Base-by-base conservation (phyloP, 768 basidiomycete genomes). In the Termitomyces sp. region DNA sequence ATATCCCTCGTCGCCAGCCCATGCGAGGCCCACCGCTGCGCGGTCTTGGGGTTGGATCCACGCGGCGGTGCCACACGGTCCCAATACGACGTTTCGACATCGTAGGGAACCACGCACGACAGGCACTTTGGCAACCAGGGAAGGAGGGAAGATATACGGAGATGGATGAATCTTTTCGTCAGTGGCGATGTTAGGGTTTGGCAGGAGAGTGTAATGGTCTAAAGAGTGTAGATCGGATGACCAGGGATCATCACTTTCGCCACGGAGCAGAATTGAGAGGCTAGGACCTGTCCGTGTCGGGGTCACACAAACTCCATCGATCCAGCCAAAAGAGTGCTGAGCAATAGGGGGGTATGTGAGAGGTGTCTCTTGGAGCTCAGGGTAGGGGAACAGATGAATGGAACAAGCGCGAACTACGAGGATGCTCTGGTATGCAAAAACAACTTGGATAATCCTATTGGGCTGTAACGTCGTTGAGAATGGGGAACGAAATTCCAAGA, bases 231-330 rank as follows among this genome's bases (percentile, higher is more conserved):
- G 73, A 35, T 78, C 75, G 0, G 79, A 70, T 12, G 80, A 71
- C 88, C 88, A 89, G 0, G 86, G 86, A 63, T 89, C 80, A 58
- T 84, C 81, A 63, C 77, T 82, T 67, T 87, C 83, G 36, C 79
- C 76, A 20, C 87, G 83, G 16, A 88, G 70, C 9, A 90, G 77
- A 54, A 89, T 76, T 0, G 81, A 79, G 18, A 87, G 53, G 48
- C 20, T 48, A n/a, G 49, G 44, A n/a, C 22, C 9, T 46, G 58
- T 28, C 57, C 64, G 58, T 12, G 58, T 64, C 59, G 70, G 63
- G 1, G 75, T 63, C 2, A 83, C 77, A 2, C 79, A 79, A 40
- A 86, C 76, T 8, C 84, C 83, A 57, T 89, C 88, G 15, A 88
- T 80, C 88, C 88, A 89, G 16, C 88, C 88, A 65, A 88, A 88